Percentiles rank a stretch among this genome's conserved stretches.
These are phyloP conservation scores for Chaetomium sp. DNA, from an alignment of 2,329 filamentous ascomycete genomes.

Conservation along the genomic window DNA sequence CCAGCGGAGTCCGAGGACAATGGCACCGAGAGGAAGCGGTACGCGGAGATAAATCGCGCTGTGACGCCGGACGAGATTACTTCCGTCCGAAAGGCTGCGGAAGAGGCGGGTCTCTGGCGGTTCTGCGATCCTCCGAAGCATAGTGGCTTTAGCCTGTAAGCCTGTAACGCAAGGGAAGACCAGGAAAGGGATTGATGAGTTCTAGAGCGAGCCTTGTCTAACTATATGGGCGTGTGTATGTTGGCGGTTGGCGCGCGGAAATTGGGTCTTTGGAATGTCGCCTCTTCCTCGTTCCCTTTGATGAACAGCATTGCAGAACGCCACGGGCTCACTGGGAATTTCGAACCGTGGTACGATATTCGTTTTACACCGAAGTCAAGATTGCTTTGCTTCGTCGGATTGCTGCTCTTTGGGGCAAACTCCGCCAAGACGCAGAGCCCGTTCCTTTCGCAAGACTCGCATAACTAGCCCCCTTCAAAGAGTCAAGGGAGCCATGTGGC, in stretches of 20 bases:
- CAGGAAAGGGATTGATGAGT: constrained; percentile 1
- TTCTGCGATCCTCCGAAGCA: constrained; percentile 60
- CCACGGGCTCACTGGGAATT: neutral
- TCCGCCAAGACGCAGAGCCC: neutral
- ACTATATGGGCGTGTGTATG: too few relatives aligned
- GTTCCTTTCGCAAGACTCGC: too few relatives aligned
- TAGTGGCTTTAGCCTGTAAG: constrained; percentile 42
- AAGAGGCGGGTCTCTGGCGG: constrained; percentile 68
- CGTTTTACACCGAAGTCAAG: too few relatives aligned
- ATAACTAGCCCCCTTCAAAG: too few relatives aligned
- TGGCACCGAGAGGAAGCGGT: constrained; percentile 47
- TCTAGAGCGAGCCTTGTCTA: neutral
- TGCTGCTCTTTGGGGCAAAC: neutral
- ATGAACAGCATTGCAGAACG: neutral
- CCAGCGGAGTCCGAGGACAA: constrained; percentile 26
- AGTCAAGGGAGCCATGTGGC: constrained; percentile 3
- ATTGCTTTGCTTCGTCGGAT: neutral
- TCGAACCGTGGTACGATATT: too few relatives aligned
- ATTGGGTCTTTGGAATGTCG: neutral
- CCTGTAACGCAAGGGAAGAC: constrained; percentile 17
- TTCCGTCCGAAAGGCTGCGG: constrained; percentile 59
- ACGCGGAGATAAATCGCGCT: constrained; percentile 72
- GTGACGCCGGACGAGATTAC: constrained; percentile 60
- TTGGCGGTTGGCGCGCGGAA: neutral
- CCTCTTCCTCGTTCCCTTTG: neutral